Evolutionary conservation across 2,329 filamentous ascomycete genomes (phyloP).

Genomic region (Colletotrichum tofieldiae): DNA sequence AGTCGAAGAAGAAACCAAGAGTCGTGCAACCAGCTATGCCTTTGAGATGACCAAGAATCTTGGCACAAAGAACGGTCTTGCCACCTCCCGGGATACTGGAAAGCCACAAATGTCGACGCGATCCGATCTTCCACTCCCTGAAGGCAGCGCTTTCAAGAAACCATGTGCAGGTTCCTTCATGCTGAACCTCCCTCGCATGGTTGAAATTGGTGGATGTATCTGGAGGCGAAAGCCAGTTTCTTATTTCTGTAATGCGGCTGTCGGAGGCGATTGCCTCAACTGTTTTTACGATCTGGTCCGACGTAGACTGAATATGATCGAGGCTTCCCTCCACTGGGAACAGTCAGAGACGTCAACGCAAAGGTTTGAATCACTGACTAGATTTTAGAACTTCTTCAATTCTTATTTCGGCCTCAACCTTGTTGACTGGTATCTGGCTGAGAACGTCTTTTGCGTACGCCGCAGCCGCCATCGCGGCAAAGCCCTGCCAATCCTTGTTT

Average conservation of each 20-base stretch:
- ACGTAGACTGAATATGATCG: neutral
- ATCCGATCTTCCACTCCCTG: conserved; percentile 41
- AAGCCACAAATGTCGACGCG: conserved; percentile 44
- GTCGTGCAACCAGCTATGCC: neutral
- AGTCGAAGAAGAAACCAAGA: conserved; percentile 46
- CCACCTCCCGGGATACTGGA: conserved; percentile 43
- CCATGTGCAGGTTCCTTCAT: conserved; percentile 41
- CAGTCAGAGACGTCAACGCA: neutral
- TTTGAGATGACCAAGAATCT: conserved; percentile 38
- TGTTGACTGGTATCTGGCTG: conserved; percentile 42
- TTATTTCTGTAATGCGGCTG: neutral
- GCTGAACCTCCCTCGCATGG: conserved; percentile 28
- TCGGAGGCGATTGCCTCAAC: neutral
- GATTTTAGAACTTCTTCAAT: conserved; percentile 6
- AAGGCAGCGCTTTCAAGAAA: conserved; percentile 35
- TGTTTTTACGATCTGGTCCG: neutral
- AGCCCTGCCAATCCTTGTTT: conserved; percentile 51
- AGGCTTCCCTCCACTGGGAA: neutral
- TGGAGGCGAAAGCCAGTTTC: conserved; percentile 37
- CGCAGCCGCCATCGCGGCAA: conserved; percentile 50
- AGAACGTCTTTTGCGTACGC: conserved; percentile 50
- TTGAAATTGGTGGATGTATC: conserved; percentile 41
- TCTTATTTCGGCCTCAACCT: conserved; percentile 34
- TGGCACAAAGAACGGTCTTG: conserved; percentile 45
- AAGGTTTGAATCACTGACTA: conserved; percentile 5